Conservation (phyloP, 192 early-diverging fungal species). For the Linnemannia elongata region DNA sequence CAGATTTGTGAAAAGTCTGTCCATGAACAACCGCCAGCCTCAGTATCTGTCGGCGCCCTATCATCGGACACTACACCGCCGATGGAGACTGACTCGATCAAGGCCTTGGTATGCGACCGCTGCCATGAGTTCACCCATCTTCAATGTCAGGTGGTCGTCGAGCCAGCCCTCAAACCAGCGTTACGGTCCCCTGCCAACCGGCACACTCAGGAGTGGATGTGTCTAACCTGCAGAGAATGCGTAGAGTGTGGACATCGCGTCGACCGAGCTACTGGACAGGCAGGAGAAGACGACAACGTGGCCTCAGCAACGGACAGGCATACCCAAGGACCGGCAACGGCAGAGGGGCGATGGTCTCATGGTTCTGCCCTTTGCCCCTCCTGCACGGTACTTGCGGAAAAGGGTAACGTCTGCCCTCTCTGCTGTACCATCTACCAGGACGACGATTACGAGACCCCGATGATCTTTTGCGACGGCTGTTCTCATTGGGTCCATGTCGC, state of each 20-base stretch:
- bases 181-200: background rate
- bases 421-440: slow-evolving; percentile 67
- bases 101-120: slow-evolving; percentile 22
- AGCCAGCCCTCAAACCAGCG: slow-evolving; percentile 29
- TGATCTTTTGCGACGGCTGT: slow-evolving; percentile 76
- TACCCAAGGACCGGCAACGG: background rate
- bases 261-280: background rate
- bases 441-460: slow-evolving; percentile 63
- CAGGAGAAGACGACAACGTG: background rate
- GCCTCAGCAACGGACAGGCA: background rate
- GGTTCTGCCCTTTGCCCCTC: slow-evolving; percentile 64
- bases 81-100: background rate
- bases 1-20: slow-evolving; percentile 24
- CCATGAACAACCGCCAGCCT: background rate
- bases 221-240: slow-evolving; percentile 37
- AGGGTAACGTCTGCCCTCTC: slow-evolving; percentile 68
- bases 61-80: background rate
- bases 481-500: slow-evolving; percentile 69
- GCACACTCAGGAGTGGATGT: slow-evolving; percentile 29
- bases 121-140: slow-evolving; percentile 32
- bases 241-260: slow-evolving; percentile 44
- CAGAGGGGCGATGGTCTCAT: slow-evolving; percentile 57
- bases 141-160: slow-evolving; percentile 30
- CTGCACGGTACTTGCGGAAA: slow-evolving; percentile 64
- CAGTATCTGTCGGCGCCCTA: background rate